phyloP scores from a whole-genome alignment of 2,329 filamentous ascomycete species.

The Balansia obtecta region DNA sequence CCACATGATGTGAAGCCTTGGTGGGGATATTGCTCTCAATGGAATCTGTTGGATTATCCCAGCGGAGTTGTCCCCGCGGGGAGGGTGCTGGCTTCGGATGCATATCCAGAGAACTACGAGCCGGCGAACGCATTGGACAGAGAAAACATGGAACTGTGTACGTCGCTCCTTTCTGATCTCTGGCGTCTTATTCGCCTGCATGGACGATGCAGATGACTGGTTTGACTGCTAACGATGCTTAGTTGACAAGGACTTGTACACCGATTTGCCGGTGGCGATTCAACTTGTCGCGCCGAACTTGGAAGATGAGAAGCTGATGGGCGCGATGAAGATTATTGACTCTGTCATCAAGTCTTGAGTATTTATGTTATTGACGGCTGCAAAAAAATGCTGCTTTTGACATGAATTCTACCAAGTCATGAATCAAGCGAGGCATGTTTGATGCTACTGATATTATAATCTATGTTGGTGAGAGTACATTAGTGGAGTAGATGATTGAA shows the following conservation, averaged over 20 bases:
- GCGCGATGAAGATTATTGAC: slow-evolving; percentile 10
- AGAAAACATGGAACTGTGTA: slow-evolving; percentile 10
- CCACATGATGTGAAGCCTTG: slow-evolving; percentile 31
- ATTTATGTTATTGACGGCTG: background rate
- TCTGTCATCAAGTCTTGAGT: background rate
- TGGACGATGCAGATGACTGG: too few relatives aligned
- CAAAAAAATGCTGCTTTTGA: background rate
- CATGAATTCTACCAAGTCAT: too few relatives aligned
- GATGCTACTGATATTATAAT: too few relatives aligned
- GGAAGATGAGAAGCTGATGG: slow-evolving; percentile 10
- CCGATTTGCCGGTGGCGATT: slow-evolving; percentile 9
- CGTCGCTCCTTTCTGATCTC: background rate
- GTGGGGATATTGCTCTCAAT: slow-evolving; percentile 56
- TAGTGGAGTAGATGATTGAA: too few relatives aligned
- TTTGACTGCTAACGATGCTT: background rate
- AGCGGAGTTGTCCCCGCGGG: slow-evolving; percentile 10
- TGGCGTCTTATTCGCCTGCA: too few relatives aligned
- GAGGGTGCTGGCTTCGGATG: slow-evolving; percentile 7
- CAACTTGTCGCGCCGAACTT: slow-evolving; percentile 10
- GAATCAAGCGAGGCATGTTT: too few relatives aligned
- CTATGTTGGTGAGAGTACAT: too few relatives aligned
- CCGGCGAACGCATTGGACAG: slow-evolving; percentile 8
- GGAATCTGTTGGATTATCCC: slow-evolving; percentile 60
- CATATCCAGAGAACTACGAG: slow-evolving; percentile 7
- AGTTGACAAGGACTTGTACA: slow-evolving; percentile 9